Conservation (phyloP, 345 rosid genomes). For the Leavenworthia alabamica region DNA sequence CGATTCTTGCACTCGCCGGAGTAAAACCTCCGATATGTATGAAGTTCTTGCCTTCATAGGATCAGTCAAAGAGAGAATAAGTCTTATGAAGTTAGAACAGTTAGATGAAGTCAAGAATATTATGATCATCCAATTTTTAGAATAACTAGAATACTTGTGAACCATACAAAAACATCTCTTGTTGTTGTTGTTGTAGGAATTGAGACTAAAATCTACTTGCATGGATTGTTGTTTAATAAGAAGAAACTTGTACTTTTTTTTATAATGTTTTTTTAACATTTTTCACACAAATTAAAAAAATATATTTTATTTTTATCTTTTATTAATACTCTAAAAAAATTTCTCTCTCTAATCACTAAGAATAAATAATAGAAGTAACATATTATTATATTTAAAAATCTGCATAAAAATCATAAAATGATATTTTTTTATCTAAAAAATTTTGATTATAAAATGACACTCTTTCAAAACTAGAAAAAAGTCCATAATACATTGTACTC, state of each 20-base stretch:
- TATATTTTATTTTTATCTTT: no score
- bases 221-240: conserved; percentile 1
- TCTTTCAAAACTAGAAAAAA: no score
- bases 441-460: no score
- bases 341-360: no score
- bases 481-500: no score
- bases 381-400: no score
- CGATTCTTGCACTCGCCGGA: conserved; percentile 77
- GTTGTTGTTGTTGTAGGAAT: background rate
- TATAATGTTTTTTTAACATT: no score
- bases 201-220: background rate
- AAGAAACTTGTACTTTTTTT: conserved; percentile 8
- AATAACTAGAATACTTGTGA: conserved; percentile 4
- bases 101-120: background rate
- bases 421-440: no score
- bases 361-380: no score
- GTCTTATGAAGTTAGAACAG: background rate
- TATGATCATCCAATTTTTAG: conserved; percentile 4
- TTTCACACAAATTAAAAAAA: no score
- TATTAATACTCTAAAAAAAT: no score
- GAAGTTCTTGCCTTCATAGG: conserved; percentile 56
- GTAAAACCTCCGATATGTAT: conserved; percentile 82
- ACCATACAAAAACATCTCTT: background rate
- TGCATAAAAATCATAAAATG: no score
- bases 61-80: conserved; percentile 1